A percentile compares a stretch with the other conserved stretches of the same genome.
These are phyloP conservation scores for Mortierella polycephala DNA, from an alignment of 371 early-diverging fungal genomes.

Conservation along the genomic window DNA sequence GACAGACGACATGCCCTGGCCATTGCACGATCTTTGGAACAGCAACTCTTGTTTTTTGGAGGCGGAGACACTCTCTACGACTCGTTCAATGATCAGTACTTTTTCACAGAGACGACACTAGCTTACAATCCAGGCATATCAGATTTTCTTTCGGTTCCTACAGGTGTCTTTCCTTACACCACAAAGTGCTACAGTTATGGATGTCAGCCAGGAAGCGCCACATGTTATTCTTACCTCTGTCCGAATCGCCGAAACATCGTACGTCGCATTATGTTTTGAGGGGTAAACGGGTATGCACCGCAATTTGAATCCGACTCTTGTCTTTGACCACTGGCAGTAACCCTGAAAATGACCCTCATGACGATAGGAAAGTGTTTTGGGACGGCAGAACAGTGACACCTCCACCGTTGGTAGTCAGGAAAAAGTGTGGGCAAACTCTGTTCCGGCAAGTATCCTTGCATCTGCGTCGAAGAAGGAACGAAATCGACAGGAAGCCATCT, in stretches of 20 bases:
- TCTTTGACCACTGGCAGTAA: background rate
- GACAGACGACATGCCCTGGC: constrained; percentile 53
- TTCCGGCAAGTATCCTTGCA: constrained; percentile 75
- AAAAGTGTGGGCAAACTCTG: constrained; percentile 71
- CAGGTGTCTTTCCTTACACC: constrained; percentile 47
- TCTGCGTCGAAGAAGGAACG: constrained; percentile 80
- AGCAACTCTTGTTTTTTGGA: constrained; percentile 41
- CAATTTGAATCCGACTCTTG: background rate
- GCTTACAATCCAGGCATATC: constrained; percentile 36
- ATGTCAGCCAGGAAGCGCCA: constrained; percentile 35
- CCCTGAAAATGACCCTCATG: background rate
- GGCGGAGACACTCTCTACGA: constrained; percentile 40
- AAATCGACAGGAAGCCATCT: constrained; percentile 92
- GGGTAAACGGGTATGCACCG: background rate
- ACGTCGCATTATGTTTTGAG: constrained; percentile 2
- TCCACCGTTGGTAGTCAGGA: constrained; percentile 35
- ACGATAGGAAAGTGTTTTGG: constrained; percentile 25
- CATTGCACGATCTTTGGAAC: constrained; percentile 44
- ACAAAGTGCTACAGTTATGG: constrained; percentile 36
- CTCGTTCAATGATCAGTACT: constrained; percentile 50
- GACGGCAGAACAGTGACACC: constrained; percentile 36
- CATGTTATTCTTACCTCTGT: constrained; percentile 51
- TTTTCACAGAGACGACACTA: constrained; percentile 34
- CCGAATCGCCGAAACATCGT: constrained; percentile 45
- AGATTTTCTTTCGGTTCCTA: constrained; percentile 40